These are phyloP conservation scores for Yamadazyma diddensiae DNA, from an alignment of 1,139 yeast genomes.

Conservation along the genomic window DNA sequence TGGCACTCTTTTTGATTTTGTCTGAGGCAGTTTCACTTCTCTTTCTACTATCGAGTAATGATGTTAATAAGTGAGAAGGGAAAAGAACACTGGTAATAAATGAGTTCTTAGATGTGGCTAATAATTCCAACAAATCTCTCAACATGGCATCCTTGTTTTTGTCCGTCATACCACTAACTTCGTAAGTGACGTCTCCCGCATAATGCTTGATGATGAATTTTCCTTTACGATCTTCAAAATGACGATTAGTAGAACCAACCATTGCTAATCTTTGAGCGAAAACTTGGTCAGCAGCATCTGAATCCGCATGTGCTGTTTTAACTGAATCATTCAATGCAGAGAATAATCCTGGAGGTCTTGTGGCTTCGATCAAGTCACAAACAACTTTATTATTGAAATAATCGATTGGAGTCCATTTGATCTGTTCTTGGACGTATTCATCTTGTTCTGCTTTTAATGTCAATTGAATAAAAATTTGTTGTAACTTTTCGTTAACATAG, in stretches of 20 bases:
- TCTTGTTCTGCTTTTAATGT: slow-evolving; percentile 97
- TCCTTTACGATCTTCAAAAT: slow-evolving; percentile 84
- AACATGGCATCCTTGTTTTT: slow-evolving; percentile 94
- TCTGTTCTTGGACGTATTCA: slow-evolving; percentile 92
- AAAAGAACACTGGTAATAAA: slow-evolving; percentile 64
- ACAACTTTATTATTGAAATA: slow-evolving; percentile 96
- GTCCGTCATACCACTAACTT: slow-evolving; percentile 88
- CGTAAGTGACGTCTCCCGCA: slow-evolving; percentile 98
- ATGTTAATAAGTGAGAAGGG: slow-evolving; percentile 60
- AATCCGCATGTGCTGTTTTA: slow-evolving; percentile 98
- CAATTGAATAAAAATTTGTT: slow-evolving; percentile 93
- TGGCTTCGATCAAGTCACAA: slow-evolving; percentile 93
- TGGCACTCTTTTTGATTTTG: slow-evolving; percentile 89
- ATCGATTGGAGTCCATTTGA: slow-evolving; percentile 96
- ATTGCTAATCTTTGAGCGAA: slow-evolving; percentile 89
- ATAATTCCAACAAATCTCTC: slow-evolving; percentile 79
- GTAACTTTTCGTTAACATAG: slow-evolving; percentile 94
- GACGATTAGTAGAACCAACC: slow-evolving; percentile 74
- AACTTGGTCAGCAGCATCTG: slow-evolving; percentile 94
- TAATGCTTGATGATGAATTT: slow-evolving; percentile 93
- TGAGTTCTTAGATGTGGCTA: slow-evolving; percentile 66
- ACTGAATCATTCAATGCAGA: slow-evolving; percentile 96
- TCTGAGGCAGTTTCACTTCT: slow-evolving; percentile 98
- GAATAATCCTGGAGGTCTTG: slow-evolving; percentile 94
- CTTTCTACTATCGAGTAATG: slow-evolving; percentile 69